Base-by-base conservation (phyloP, 257 asterid genomes). In the Plantago elongata region DNA sequence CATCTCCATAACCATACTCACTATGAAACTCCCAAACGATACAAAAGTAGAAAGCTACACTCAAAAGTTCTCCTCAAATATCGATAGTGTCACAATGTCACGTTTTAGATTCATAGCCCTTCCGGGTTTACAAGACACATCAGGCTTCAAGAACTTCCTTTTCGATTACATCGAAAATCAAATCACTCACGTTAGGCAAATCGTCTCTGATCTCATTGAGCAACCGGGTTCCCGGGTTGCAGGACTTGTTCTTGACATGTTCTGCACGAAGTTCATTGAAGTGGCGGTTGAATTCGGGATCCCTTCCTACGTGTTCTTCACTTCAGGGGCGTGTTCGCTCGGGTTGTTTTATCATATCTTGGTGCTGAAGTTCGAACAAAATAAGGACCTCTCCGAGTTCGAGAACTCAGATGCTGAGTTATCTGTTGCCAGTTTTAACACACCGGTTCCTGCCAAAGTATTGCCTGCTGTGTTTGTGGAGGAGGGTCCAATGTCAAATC, bases 241-340 rank as follows among this genome's bases (percentile, higher is more conserved):
- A 0, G 90, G 86, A 1, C 49, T 85, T 0, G 80, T 88, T 37
- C 60, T 88, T 3, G 89, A 83, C 65, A 65, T 85, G 82, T 80
- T 87, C 70, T 87, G 89, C 69, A 70, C 79, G 0, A 44, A 57
- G 3, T 84, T 83, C 80, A 56, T 74, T 14, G 81, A 79, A 11
- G 69, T 83, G 0, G 96, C 89, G 0, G 37, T 64, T 1, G 96
- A 84, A 30, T 76, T 81, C 52, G 17, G 46, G 9, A 11, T 87
- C 7, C 79, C 86, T 0, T 8, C 87, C 0, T 83, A 78, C 54
- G 68, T 76, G 4, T 88, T 74, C 70, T 81, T 61, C 78, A 73
- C 94, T 0, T 79, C 83, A 2, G 72, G 81, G 3, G 91, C 87
- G 8, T 27, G 69, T 0, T 5, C 30, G 0, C 75, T 85, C 10